Conservation (phyloP, 2,329 filamentous ascomycete genomes). For the Aulographum hederae region DNA sequence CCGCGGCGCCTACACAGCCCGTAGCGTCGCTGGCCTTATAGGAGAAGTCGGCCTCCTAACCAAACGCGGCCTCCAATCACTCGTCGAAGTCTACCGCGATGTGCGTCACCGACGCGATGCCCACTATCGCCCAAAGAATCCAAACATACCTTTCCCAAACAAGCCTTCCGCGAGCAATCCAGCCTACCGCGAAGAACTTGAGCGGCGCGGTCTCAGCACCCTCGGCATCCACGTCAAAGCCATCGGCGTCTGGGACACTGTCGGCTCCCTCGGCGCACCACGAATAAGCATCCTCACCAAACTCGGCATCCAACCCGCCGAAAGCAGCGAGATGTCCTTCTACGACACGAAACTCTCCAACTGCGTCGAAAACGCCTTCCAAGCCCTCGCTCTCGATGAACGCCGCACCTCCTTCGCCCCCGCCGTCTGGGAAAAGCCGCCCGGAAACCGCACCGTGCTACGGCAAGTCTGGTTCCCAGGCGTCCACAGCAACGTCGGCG, state of each 20-base stretch:
- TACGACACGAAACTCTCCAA: slow-evolving; percentile 27
- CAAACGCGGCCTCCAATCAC: slow-evolving; percentile 23
- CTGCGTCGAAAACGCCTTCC: slow-evolving; percentile 24
- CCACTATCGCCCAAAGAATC: slow-evolving; percentile 24
- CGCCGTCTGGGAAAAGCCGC: slow-evolving; percentile 23
- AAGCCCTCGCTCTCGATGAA: slow-evolving; percentile 26
- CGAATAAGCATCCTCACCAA: slow-evolving; percentile 22
- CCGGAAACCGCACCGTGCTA: slow-evolving; percentile 24
- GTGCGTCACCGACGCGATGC: slow-evolving; percentile 24
- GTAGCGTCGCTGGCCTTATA: slow-evolving; percentile 26
- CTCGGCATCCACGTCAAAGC: slow-evolving; percentile 20
- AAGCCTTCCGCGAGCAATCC: slow-evolving; percentile 26
- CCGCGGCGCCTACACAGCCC: slow-evolving; percentile 27
- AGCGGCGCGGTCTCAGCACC: slow-evolving; percentile 14
- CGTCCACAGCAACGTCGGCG: slow-evolving; percentile 26
- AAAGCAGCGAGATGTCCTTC: slow-evolving; percentile 22
- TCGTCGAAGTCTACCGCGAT: slow-evolving; percentile 28
- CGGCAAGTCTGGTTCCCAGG: slow-evolving; percentile 31
- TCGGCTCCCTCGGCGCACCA: slow-evolving; percentile 25
- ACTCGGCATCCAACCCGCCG: slow-evolving; percentile 15
- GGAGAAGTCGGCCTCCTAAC: slow-evolving; percentile 28
- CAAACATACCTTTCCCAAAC: slow-evolving; percentile 26
- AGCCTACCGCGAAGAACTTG: slow-evolving; percentile 23
- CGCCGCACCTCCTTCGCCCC: slow-evolving; percentile 21
- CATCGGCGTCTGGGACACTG: slow-evolving; percentile 27